Conservation (phyloP, 2,329 filamentous ascomycete species). For the Penicillium rolfsii region DNA sequence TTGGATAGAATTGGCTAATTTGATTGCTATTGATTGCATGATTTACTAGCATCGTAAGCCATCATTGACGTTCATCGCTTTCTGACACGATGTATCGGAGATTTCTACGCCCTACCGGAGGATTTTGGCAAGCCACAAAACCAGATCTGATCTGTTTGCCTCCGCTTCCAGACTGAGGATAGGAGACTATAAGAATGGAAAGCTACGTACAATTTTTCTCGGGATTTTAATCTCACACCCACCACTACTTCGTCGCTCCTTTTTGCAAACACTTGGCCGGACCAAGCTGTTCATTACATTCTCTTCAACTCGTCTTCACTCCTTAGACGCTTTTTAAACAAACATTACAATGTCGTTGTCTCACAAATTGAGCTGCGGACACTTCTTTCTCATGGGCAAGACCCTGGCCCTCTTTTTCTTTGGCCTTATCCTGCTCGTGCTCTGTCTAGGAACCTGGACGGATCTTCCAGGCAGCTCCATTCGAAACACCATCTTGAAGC, state of each 20-base stretch:
- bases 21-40: neutral
- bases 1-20: neutral
- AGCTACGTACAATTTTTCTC: neutral
- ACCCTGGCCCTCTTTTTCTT: neutral
- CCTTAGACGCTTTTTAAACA: conserved; percentile 4
- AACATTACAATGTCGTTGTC: conserved; percentile 1
- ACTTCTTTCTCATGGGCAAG: neutral
- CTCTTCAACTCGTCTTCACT: conserved; percentile 3
- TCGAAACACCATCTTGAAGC: neutral
- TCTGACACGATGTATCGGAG: neutral
- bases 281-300: conserved; percentile 7
- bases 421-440: neutral
- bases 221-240: neutral
- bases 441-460: neutral
- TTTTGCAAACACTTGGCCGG: conserved; percentile 5
- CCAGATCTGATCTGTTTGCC: neutral
- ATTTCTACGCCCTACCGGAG: neutral
- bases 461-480: neutral
- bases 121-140: neutral
- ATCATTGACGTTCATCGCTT: neutral
- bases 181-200: neutral
- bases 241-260: neutral
- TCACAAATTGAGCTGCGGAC: neutral
- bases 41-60: neutral
- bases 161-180: no score